Percentiles rank a stretch among this genome's conserved stretches.
phyloP scores from a whole-genome alignment of 768 basidiomycete species.

The Nidula microcarpa region DNA sequence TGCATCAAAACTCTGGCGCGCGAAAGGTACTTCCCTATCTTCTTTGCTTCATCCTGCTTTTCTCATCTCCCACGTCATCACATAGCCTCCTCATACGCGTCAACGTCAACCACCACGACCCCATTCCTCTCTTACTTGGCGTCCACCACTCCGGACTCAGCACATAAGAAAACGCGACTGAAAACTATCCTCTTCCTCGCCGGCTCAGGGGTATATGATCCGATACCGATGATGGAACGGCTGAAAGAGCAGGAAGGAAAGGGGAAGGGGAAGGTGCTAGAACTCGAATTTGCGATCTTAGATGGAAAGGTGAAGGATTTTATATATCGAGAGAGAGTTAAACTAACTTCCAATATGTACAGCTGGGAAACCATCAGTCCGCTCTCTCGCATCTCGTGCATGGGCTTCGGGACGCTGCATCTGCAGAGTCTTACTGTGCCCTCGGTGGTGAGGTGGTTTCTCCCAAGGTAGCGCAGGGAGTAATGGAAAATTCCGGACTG shows the following conservation, averaged over 20 bases:
- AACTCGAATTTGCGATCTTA: slow-evolving; percentile 4
- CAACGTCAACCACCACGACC: slow-evolving; percentile 24
- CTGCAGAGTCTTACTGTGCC: slow-evolving; percentile 85
- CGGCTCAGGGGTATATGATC: slow-evolving; percentile 68
- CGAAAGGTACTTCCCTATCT: slow-evolving; percentile 47
- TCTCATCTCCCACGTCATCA: background rate
- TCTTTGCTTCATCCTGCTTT: background rate
- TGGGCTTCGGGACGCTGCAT: slow-evolving; percentile 65
- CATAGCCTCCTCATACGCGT: slow-evolving; percentile 52
- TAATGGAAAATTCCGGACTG: slow-evolving; percentile 46
- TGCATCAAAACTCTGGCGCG: slow-evolving; percentile 63
- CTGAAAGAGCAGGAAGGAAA: background rate
- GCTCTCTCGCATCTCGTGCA: slow-evolving; percentile 69
- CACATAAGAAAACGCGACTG: slow-evolving; percentile 67
- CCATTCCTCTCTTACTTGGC: slow-evolving; percentile 75
- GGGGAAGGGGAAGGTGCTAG: background rate
- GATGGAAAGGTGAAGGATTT: slow-evolving; percentile 2
- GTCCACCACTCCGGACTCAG: slow-evolving; percentile 79
- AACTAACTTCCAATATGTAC: no score
- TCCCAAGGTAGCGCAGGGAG: slow-evolving; percentile 45
- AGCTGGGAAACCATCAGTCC: slow-evolving; percentile 53
- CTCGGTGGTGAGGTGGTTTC: slow-evolving; percentile 75
- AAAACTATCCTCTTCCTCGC: slow-evolving; percentile 80
- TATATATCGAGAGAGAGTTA: no score
- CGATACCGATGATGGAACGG: slow-evolving; percentile 8